Evolutionary conservation across 2,329 filamentous ascomycete genomes (phyloP).

Genomic region (Talaromyces pinophilus): DNA sequence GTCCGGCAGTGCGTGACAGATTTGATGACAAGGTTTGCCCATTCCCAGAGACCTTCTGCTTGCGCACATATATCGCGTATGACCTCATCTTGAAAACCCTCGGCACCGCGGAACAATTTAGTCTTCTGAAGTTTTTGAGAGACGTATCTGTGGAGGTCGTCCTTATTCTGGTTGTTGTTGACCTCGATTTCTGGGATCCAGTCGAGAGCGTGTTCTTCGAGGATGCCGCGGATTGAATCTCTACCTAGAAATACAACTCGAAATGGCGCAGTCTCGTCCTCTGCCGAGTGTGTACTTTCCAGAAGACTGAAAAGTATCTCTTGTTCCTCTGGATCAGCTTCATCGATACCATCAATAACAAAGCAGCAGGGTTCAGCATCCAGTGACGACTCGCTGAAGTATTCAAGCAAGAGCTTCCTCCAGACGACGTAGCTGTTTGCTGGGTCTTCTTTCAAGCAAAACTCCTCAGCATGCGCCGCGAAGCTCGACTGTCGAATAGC

Average conservation of each 20-base stretch:
- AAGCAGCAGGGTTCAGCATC: neutral
- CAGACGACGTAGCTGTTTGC: neutral
- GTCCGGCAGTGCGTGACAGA: neutral
- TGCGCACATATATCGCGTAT: neutral
- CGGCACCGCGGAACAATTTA: neutral
- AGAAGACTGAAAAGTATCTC: neutral
- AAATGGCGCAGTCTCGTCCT: neutral
- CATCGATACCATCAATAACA: neutral
- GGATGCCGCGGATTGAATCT: neutral
- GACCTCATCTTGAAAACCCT: neutral
- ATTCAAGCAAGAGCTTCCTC: neutral
- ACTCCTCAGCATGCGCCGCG: neutral
- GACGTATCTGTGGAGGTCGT: neutral
- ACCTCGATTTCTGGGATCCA: neutral
- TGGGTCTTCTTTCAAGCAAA: neutral
- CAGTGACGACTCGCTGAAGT: neutral
- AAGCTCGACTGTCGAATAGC: neutral
- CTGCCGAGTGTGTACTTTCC: neutral
- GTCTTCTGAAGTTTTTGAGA: neutral
- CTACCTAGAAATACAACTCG: neutral
- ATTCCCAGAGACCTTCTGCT: conserved; percentile 1
- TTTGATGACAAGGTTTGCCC: conserved; percentile 4
- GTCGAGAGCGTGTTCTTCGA: neutral
- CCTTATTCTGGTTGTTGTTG: neutral
- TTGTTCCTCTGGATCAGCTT: neutral